Evolutionary conservation across 2,329 filamentous ascomycete species (phyloP), one percentile per base, ranked within the genome.

Genomic region (Trichophyton equinum): DNA sequence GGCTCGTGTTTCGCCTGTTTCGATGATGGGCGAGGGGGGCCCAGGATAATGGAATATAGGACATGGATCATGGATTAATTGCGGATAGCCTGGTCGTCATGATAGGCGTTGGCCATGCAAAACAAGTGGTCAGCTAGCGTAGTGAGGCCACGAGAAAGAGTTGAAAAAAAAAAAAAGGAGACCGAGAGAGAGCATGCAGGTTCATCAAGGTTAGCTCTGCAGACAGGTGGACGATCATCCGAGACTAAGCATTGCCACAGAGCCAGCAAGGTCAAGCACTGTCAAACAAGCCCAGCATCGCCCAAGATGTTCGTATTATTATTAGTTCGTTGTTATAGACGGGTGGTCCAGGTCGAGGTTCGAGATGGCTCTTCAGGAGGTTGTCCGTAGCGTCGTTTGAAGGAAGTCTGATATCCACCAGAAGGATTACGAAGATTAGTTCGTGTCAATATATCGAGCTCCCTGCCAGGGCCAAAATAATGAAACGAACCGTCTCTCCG

Each of bases 211-310:
- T 53, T 53, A 33, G 33, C 8, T 9, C 8, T 53, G 49, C 27
- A 53, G 25, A 30, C 11, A 53, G 49, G 9, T 53, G 49, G 49
- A 53, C 49, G 49, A 53, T 53, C 49, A 53, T 53, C 49, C 49
- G 49, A 53, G 49, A 33, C 49, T 53, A 53, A 53, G 49, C 49
- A 53, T 53, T 53, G 49, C 49, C 49, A 53, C 49, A 53, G 40
- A 44, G 40, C 6, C 40, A 44, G 9, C 33, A 38, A 11, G 40
- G 44, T 20, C 44, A 20, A 20, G 18, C 44, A 38, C 9, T 13
- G 33, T 38, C 33, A 13, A 47, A 25, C 15, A 53, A 7, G 27
- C 13, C 49, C 27, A 53, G 49, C 49, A 33, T 33, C 27, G 46
- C 49, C 22, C 20, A 25, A 27, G 15, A 25, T 18, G 22, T 7